Base-by-base conservation (phyloP, 805 yeast genomes). In the Wickerhamomyces ciferrii region DNA sequence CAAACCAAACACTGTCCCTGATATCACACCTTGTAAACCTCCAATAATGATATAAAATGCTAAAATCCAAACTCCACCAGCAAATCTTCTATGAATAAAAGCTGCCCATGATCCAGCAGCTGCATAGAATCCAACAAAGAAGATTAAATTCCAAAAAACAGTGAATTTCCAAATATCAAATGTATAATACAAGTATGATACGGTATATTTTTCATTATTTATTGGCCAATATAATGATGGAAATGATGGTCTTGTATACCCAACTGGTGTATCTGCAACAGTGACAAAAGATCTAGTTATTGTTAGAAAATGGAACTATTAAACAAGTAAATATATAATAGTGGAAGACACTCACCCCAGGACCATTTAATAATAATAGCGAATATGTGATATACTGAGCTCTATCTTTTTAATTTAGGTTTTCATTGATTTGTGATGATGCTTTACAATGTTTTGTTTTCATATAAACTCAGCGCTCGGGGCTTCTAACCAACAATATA, bases 131-230 rank as follows among this genome's bases (percentile, higher is more conserved):
- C 74, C 79, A 1, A 71, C 70, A 61, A 79, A 84, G 53, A 87
- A 67, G 9, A 90, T 82, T 41, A 92, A 55, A 14, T 85, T 75
- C 98, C 99, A 92, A 54, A 68, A 75, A 10, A 88, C 71, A 0
- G 96, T 87, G 71, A 87, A 92, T 52, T 65, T 67, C 94, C 96
- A 91, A 15, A 92, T 79, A 56, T 89, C 97, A 17, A 61, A 53
- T 2, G 82, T 67, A 55, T 80, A 78, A 66, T 87, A 92, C 5
- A 92, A 75, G 52, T 75, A 80, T 32, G 89, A 74, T 6, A 72
- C 56, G 3, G 59, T 47, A 47, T 62, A 68, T 35, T 51, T 57
- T 2, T 68, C 63, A 32, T 66, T 58, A 13, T 66, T 62, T 15
- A 78, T 53, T 0, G 96, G 96, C 86, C 90, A 84, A 57, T 72